Base-by-base conservation (phyloP, 2,329 filamentous ascomycete genomes). In the Mariannaea sp. region DNA sequence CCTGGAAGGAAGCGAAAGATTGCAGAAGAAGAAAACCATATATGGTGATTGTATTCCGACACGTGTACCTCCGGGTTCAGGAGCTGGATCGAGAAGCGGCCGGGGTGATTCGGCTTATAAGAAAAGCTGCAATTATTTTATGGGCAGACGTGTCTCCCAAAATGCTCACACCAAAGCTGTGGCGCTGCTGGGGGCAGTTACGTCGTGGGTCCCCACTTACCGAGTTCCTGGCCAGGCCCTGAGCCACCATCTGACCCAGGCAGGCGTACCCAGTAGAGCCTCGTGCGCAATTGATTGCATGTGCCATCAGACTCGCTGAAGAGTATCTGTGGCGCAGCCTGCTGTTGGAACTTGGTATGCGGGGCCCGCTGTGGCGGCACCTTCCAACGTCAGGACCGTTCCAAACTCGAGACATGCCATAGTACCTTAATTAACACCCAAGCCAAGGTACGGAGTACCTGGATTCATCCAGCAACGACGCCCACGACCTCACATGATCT, bases 141-240 rank as follows among this genome's bases (percentile, higher is more conserved):
- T 58, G 59, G 55, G 58, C 53, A 61, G 58, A 61, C 58, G 59
- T 64, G 60, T 57, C 38, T 60, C 53, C 54, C 47, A 56, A 57
- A 58, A 58, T 60, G 49, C 41, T 49, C 55, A 35, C 50, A 46
- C 48, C 32, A 53, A 44, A 56, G 35, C 49, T 42, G 62, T 64
- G 60, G 56, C 58, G 62, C 56, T 64, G 60, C 62, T 41, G 32
- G 46, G n/a, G 29, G 49, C 24, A 50, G 53, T 65, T 67, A 65
- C 65, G 65, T 62, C 60, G 64, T 51, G 55, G 41, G 42, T 51
- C 55, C 56, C 65, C 65, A 67, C 65, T 48, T 53, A 48, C 36
- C 55, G 49, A 49, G 57, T 32, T 41, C 36, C 14, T 35, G 14
- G 27, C 9, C n/a, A 41, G 26, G n/a, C 33, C n/a, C 42, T 53